Conservation (phyloP, 1,284 basidiomycete genomes). For the Leccinum fallax region DNA sequence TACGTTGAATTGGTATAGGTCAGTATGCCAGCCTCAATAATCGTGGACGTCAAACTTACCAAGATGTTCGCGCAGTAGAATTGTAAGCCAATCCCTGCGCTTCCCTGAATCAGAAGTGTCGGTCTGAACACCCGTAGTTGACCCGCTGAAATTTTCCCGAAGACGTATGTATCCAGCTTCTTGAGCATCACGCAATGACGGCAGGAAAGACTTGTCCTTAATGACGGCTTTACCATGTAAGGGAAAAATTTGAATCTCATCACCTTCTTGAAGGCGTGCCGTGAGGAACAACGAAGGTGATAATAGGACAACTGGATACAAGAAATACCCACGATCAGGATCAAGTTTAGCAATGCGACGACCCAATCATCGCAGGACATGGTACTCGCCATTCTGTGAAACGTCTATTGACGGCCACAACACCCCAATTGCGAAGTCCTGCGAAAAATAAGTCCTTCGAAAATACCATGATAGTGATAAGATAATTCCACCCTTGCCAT, state of each 20-base stretch:
- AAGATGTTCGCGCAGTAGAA: conserved; percentile 63
- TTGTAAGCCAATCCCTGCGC: conserved; percentile 64
- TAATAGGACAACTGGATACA: conserved; percentile 50
- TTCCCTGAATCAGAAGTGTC: conserved; percentile 38
- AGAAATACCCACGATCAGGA: conserved; percentile 15
- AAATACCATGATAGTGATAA: conserved; percentile 8
- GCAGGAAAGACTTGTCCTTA: conserved; percentile 46
- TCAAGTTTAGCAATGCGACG: conserved; percentile 25
- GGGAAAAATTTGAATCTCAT: conserved; percentile 49
- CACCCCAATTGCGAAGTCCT: conserved; percentile 66
- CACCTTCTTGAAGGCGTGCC: conserved; percentile 51
- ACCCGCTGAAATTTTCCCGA: conserved; percentile 43
- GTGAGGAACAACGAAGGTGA: conserved; percentile 62
- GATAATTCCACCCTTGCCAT: conserved; percentile 15
- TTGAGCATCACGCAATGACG: conserved; percentile 49
- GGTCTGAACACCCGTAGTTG: conserved; percentile 13
- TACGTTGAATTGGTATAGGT: conserved; percentile 16
- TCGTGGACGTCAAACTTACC: conserved; percentile 42
- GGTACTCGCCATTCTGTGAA: conserved; percentile 53
- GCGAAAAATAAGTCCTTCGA: conserved; percentile 22
- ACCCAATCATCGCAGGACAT: conserved; percentile 7
- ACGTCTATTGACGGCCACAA: conserved; percentile 71
- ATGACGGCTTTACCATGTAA: conserved; percentile 43
- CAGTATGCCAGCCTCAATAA: conserved; percentile 9
- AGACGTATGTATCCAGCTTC: conserved; percentile 56